Base-by-base conservation (phyloP, 768 basidiomycete genomes). In the Xerocomus potaroensis region DNA sequence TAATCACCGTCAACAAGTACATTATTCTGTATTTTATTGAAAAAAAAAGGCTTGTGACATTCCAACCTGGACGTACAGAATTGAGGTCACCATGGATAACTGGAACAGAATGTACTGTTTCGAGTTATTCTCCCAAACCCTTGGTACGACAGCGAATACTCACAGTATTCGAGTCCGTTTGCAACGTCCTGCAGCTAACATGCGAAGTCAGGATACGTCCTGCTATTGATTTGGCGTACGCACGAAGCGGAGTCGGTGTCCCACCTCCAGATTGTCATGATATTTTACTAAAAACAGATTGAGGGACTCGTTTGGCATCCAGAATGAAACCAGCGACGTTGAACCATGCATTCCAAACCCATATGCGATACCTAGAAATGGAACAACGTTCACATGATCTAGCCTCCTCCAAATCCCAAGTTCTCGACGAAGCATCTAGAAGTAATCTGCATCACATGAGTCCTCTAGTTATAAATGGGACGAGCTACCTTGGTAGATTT, bases 301-400 rank as follows among this genome's bases (percentile, higher is more conserved):
- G 10, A 68, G 45, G 0, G 53, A 56, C 16, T 53, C 61, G 29
- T 65, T 63, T 1, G 60, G 57, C 49, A 64, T 53, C 66, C 66
- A 67, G 3, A 54, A 54, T 5, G 60, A 64, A 9, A 67, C 64
- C 56, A 67, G 50, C 2, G 65, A 62, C 22, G 45, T 45, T 10
- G 54, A 3, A 3, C 23, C 57, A 4, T 14, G 43, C 32, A 54
- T 54, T 8, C 64, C 66, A 48, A 65, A 67, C 5, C 56, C 59
- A 10, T 27, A 27, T 10, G 26, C 26, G 26, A 27, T 27, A 27
- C 26, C 26, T 6, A 27, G 26, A 10, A 67, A 54, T 1, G 62
- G 64, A 8, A 67, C 47, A 1, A 67, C 33, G 22, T 63, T 58
- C 16, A 14, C n/a, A 35, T 67, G 62, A 0, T 54, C 21, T 0